Evolutionary conservation across 2,329 filamentous ascomycete genomes (phyloP), one percentile per base, ranked within the genome.

Genomic region (Trichoderma atroviride): DNA sequence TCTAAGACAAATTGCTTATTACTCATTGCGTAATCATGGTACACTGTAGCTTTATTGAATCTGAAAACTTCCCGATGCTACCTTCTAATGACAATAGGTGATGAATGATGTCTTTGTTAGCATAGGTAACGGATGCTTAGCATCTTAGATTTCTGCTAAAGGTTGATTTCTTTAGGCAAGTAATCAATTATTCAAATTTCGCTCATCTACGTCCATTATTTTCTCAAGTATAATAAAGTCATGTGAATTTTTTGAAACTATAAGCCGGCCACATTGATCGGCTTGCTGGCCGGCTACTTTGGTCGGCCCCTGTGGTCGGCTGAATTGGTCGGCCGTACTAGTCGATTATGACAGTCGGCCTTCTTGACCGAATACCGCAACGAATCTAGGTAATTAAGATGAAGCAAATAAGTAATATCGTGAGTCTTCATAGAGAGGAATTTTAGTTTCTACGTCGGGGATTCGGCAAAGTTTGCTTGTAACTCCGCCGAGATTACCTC

Each of bases 291-390:
- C 37, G 37, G 35, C 16, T 19, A 13, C 10, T 33, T 61, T 61
- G 58, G 37, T 61, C 58, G 58, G 58, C 40, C 24, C n/a, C 29
- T 19, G n/a, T 22, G 27, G 58, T 61, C 58, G 58, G 27, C 58
- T 22, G 1, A 4, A 19, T 47, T 61, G 5, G 58, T 61, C 40
- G 24, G 16, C 27, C 27, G 37, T 7, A 22, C 13, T 50, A 24
- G 9, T 50, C n/a, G 47, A 6, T 9, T 11, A 24, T 50, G 19
- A 3, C 6, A 19, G 37, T 33, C 37, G n/a, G 37, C 3, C 19
- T 43, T 19, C 37, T 5, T 19, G 19, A 9, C 19, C 19, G 40
- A 43, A 43, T n/a, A 43, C 1, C 40, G 19, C 16, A n/a, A 7
- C 9, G 16, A 19, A 4, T 19, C 6, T 0, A n/a, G 7, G 10